Percentiles rank a stretch among this genome's conserved stretches.
Conservation (phyloP, 2,329 filamentous ascomycete species). For the Alternaria sp. region DNA sequence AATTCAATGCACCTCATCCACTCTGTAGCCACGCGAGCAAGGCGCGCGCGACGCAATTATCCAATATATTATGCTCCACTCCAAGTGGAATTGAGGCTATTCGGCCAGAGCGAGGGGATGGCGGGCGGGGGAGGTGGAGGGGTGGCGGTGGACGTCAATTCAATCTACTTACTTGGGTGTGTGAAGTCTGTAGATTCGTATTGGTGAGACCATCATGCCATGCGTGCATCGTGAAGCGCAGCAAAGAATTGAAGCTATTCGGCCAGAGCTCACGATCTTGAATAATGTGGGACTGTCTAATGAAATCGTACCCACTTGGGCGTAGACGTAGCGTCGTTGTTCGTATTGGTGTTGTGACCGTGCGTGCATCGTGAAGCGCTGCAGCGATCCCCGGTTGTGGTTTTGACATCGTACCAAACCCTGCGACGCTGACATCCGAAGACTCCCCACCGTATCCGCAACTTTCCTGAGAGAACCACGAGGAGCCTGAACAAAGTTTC, state of each 20-base stretch:
- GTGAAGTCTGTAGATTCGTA: no score
- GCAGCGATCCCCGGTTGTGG: background rate
- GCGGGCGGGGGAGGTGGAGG: no score
- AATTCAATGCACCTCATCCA: conserved; percentile 1
- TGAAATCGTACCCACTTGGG: background rate
- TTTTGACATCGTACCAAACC: background rate
- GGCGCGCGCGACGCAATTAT: conserved; percentile 6
- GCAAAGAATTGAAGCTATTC: background rate
- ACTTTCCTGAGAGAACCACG: background rate
- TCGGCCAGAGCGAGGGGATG: background rate
- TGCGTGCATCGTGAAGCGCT: background rate
- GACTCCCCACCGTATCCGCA: background rate
- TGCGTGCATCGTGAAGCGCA: no score
- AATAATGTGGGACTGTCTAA: background rate
- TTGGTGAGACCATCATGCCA: no score
- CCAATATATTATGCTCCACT: conserved; percentile 13
- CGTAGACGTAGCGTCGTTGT: background rate
- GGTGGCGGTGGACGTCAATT: no score
- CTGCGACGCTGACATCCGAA: background rate
- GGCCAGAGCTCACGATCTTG: conserved; percentile 2
- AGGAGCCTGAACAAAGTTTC: background rate
- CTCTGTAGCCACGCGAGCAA: conserved; percentile 5
- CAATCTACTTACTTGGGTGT: no score
- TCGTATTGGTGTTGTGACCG: background rate
- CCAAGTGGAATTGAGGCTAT: background rate